Evolutionary conservation across 306 rosid species (phyloP).

Genomic region (Trifolium pratense): DNA sequence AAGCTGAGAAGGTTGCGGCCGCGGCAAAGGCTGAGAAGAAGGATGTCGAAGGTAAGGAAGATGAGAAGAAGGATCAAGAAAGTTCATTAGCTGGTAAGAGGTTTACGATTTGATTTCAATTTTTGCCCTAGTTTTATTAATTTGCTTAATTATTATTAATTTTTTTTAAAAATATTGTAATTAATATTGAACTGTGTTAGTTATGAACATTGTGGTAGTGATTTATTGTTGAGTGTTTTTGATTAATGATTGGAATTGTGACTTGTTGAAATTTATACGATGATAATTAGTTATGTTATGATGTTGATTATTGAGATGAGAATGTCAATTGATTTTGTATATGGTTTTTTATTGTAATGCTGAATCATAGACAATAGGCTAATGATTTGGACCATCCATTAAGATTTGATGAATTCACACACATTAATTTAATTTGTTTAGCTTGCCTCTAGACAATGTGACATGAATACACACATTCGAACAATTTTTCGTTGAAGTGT

Average conservation of each 20-base stretch:
- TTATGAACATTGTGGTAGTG: neutral
- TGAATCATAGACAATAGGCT: neutral
- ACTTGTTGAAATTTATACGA: neutral
- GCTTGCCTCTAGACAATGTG: neutral
- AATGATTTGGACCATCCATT: no score
- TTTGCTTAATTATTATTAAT: neutral
- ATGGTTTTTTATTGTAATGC: neutral
- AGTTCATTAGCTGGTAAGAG: slow-evolving; percentile 41
- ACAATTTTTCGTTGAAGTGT: no score
- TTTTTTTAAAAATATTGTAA: neutral
- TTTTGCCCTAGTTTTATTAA: neutral
- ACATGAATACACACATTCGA: neutral
- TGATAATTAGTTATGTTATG: neutral
- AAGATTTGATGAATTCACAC: no score
- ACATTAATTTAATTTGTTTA: neutral
- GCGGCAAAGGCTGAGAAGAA: slow-evolving; percentile 28
- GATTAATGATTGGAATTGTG: neutral
- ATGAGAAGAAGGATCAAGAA: slow-evolving; percentile 32
- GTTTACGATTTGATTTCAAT: neutral
- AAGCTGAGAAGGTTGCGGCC: slow-evolving; percentile 37
- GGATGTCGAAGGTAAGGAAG: neutral
- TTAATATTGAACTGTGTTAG: neutral
- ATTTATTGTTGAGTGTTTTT: neutral
- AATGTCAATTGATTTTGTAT: neutral
- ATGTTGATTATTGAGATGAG: neutral